phyloP scores from a whole-genome alignment of 345 rosid species.

The Anacardium occidentale region DNA sequence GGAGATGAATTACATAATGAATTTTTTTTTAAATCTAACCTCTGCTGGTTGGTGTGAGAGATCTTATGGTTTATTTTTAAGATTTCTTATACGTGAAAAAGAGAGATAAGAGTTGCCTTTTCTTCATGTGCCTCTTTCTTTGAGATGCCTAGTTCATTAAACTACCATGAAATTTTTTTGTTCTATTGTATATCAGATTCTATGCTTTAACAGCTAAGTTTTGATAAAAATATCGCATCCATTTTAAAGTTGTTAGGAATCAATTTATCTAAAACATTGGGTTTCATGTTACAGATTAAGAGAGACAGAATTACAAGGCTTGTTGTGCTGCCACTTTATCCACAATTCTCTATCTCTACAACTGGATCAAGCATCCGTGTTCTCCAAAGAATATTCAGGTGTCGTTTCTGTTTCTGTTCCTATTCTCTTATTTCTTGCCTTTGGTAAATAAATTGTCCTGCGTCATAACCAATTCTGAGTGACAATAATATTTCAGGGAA shows the following conservation, averaged over 20 bases:
- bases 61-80: neutral
- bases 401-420: conserved; percentile 9
- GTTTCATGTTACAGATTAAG: conserved; percentile 54
- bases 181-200: neutral
- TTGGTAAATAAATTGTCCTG: neutral
- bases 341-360: conserved; percentile 91
- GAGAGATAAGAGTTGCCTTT: neutral
- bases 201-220: neutral
- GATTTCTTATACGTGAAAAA: neutral
- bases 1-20: neutral
- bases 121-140: neutral
- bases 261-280: neutral
- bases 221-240: neutral
- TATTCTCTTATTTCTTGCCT: neutral
- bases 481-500: conserved; percentile 50
- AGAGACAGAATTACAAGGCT: conserved; percentile 76
- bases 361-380: conserved; percentile 93
- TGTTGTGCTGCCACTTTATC: conserved; percentile 94
- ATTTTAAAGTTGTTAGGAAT: neutral
- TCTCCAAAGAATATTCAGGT: conserved; percentile 72
- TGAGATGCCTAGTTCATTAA: neutral
- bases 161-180: neutral
- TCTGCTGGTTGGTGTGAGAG: neutral
- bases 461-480: conserved; percentile 18
- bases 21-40: neutral